phyloP scores from a whole-genome alignment of 805 yeast genomes.

The Sugiyamaella smithiae region DNA sequence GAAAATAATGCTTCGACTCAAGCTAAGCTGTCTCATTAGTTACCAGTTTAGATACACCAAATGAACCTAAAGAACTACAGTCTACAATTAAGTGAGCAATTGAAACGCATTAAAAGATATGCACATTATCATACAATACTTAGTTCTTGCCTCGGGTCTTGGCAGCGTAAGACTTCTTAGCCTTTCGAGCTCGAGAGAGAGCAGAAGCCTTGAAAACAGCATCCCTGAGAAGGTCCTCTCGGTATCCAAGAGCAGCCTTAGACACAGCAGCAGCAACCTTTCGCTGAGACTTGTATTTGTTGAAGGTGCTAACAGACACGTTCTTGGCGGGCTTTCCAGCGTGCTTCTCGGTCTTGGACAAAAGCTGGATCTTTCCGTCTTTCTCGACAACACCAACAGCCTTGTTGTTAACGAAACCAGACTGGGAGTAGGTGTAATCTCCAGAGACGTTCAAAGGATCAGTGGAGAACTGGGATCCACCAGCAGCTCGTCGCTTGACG shows the following conservation, averaged over 20 bases:
- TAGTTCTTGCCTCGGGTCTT: conserved; percentile 21
- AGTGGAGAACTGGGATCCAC: conserved; percentile 43
- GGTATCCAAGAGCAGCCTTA: conserved; percentile 46
- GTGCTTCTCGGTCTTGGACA: conserved; percentile 45
- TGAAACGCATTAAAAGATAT: not conserved
- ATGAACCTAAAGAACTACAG: no score
- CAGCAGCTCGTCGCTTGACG: conserved; percentile 44
- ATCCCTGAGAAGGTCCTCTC: conserved; percentile 47
- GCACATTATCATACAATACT: conserved; percentile 1
- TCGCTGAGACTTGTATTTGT: conserved; percentile 43
- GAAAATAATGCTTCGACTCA: no score
- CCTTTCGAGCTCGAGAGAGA: conserved; percentile 39
- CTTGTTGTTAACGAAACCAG: conserved; percentile 50
- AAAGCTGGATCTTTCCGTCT: conserved; percentile 41
- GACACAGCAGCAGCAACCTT: conserved; percentile 45
- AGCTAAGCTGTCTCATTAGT: no score
- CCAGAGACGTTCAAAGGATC: conserved; percentile 52
- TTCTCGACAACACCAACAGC: conserved; percentile 44
- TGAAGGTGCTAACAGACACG: conserved; percentile 39
- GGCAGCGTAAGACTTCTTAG: conserved; percentile 36
- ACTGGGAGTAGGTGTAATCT: conserved; percentile 44
- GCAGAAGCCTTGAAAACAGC: conserved; percentile 50
- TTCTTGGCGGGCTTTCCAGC: conserved; percentile 48
- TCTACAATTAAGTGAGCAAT: no score
- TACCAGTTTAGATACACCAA: no score